Base-by-base conservation (phyloP, 192 early-diverging fungal genomes). In the Backusella morwellensis region DNA sequence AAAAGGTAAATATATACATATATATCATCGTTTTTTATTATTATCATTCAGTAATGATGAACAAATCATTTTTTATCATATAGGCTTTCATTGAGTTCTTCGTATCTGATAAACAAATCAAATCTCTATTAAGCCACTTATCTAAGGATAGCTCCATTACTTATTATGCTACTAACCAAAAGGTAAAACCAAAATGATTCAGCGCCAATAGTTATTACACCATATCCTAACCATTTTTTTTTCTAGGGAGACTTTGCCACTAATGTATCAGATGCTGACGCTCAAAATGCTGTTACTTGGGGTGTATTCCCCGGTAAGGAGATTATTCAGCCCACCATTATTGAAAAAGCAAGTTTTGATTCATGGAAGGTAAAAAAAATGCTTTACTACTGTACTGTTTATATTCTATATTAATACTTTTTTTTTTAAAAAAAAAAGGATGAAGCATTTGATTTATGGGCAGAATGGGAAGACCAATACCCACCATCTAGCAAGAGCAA, bases 241-340 rank as follows among this genome's bases (percentile, higher is more conserved):
- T 50, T 36, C 41, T 78, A 83, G 77, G 92, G 92, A 44, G 90
- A 94, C 32, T 82, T 92, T 36, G 68, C 81, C 34, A 92, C 93
- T 15, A 94, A 95, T 78, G 88, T 86, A 11, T 29, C 78, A 8
- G 93, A 92, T 67, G 73, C 81, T 1, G 84, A 86, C 15, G 77
- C 83, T 1, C 88, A 92, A 32, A 94, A 93, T 82, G 95, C 93
- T 5, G 92, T 96, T 21, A 96, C 95, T 1, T 96, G 95, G 95
- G 95, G 95, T 42, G 95, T 96, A 19, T 96, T 96, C 84, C 93
- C 94, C 6, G 95, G 94, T 26, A 93, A 94, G 72, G 95, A 96
- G 79, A 94, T 96, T 78, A 85, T 96, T 50, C 95, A 96, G 76
- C 91, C 94, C 3, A 96, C 95, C 6, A 86, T 96, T 40, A 94